phyloP scores from a whole-genome alignment of 805 yeast species.

The Barnettozyma salicaria region DNA sequence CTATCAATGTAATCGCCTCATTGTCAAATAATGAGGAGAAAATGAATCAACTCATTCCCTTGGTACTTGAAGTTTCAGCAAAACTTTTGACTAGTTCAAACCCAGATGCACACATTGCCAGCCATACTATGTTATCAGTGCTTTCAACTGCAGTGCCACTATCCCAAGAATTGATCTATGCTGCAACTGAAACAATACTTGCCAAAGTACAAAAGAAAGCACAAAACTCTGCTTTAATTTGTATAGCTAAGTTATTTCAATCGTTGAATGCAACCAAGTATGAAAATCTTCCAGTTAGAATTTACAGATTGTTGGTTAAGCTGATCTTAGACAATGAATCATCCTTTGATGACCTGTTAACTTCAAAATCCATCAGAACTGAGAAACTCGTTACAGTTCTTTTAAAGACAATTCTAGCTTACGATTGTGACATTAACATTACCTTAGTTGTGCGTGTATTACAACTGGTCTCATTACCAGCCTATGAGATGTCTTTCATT shows the following conservation, averaged over 20 bases:
- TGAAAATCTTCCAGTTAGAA: conserved; percentile 35
- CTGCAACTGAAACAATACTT: conserved; percentile 56
- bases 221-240: conserved; percentile 39
- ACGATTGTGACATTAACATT: conserved; percentile 33
- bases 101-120: conserved; percentile 70
- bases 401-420: conserved; percentile 38
- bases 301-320: conserved; percentile 29
- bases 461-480: conserved; percentile 29
- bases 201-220: conserved; percentile 36
- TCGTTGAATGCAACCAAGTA: conserved; percentile 37
- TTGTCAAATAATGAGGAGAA: conserved; percentile 36
- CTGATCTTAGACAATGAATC: conserved; percentile 24
- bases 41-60: conserved; percentile 47
- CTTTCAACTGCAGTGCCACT: conserved; percentile 68
- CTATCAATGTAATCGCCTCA: conserved; percentile 62
- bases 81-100: conserved; percentile 41
- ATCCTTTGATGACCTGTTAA: conserved; percentile 24
- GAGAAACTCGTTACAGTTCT: conserved; percentile 41
- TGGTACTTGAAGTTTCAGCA: conserved; percentile 53
- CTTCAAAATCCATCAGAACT: conserved; percentile 26
- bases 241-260: conserved; percentile 45
- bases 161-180: conserved; percentile 46
- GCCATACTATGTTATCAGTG: conserved; percentile 77
- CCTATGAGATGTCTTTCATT: conserved; percentile 32
- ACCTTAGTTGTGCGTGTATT: conserved; percentile 32